A percentile compares a stretch with the other conserved stretches of the same genome.
These are phyloP conservation scores for Pichia sp. DNA, from an alignment of 1,139 yeast species.

Conservation along the genomic window DNA sequence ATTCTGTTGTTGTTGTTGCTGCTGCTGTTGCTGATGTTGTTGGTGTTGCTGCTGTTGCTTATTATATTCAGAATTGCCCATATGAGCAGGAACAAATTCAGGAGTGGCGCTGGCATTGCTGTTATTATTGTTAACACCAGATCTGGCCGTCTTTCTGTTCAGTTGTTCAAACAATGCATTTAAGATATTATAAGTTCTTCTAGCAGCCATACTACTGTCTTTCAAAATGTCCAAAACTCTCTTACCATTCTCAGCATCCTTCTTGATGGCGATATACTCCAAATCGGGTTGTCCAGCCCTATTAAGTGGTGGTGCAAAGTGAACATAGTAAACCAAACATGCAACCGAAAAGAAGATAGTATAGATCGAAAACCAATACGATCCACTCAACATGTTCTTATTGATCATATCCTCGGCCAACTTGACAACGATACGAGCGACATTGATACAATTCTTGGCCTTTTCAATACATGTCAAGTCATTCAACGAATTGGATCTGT, in stretches of 20 bases:
- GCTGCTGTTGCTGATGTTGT: neutral
- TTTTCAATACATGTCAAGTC: slow-evolving; percentile 62
- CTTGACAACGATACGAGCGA: slow-evolving; percentile 81
- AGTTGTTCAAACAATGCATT: slow-evolving; percentile 81
- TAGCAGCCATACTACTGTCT: slow-evolving; percentile 74
- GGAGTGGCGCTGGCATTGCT: slow-evolving; percentile 11
- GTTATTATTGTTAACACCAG: slow-evolving; percentile 18
- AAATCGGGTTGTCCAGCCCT: slow-evolving; percentile 53
- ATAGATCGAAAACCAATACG: slow-evolving; percentile 92
- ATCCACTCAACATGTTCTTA: slow-evolving; percentile 73
- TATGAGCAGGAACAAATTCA: slow-evolving; percentile 30
- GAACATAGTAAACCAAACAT: slow-evolving; percentile 80
- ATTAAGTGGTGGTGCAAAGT: slow-evolving; percentile 52
- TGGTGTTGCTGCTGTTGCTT: slow-evolving; percentile 11
- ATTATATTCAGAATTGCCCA: slow-evolving; percentile 25
- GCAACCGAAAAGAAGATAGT: slow-evolving; percentile 93
- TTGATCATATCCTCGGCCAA: slow-evolving; percentile 81
- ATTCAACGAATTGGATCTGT: slow-evolving; percentile 19
- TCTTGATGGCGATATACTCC: slow-evolving; percentile 58
- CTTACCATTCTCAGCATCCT: slow-evolving; percentile 82
- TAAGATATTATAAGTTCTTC: slow-evolving; percentile 74
- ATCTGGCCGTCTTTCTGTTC: slow-evolving; percentile 60
- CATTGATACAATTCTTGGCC: slow-evolving; percentile 83
- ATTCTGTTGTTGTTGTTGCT: neutral
- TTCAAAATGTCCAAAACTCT: slow-evolving; percentile 69